A percentile compares a stretch with the other conserved stretches of the same genome.
phyloP scores from a whole-genome alignment of 1,139 yeast species.

The Petasospora rhodanensis region DNA sequence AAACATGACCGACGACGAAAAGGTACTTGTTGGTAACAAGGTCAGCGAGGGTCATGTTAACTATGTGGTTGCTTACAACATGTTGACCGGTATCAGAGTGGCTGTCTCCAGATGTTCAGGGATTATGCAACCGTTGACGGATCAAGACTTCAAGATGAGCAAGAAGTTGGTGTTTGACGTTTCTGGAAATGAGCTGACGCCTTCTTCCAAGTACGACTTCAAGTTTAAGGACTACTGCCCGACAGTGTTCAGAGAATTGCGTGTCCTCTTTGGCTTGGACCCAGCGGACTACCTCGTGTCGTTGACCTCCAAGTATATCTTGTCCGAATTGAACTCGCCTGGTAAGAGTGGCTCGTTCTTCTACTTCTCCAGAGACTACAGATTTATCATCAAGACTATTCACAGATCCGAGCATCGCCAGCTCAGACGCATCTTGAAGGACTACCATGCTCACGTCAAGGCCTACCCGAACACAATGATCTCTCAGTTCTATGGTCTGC shows the following conservation, averaged over 20 bases:
- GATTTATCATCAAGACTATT: constrained; percentile 92
- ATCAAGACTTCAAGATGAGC: constrained; percentile 62
- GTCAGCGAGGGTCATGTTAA: constrained; percentile 92
- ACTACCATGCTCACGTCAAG: constrained; percentile 78
- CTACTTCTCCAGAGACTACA: constrained; percentile 88
- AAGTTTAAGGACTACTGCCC: constrained; percentile 97
- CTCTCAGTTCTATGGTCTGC: constrained; percentile 93
- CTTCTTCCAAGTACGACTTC: constrained; percentile 91
- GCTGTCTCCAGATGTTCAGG: constrained; percentile 93
- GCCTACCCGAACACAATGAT: constrained; percentile 82
- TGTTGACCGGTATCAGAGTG: constrained; percentile 95
- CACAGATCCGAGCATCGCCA: constrained; percentile 91
- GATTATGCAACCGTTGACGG: constrained; percentile 65
- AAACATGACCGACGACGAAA: constrained; percentile 22
- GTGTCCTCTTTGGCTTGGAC: constrained; percentile 78
- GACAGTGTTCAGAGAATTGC: constrained; percentile 82
- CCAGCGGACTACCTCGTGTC: constrained; percentile 95
- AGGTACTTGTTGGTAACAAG: constrained; percentile 69
- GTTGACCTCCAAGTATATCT: constrained; percentile 85
- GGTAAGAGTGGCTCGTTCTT: constrained; percentile 97
- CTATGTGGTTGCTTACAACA: constrained; percentile 91
- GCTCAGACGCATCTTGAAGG: constrained; percentile 65
- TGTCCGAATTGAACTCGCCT: constrained; percentile 91
- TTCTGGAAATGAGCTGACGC: constrained; percentile 86
- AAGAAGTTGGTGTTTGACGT: constrained; percentile 83